Percentiles rank a stretch among this genome's conserved stretches.
Conservation (phyloP, 805 yeast genomes). For the Henningerozyma blattae region DNA sequence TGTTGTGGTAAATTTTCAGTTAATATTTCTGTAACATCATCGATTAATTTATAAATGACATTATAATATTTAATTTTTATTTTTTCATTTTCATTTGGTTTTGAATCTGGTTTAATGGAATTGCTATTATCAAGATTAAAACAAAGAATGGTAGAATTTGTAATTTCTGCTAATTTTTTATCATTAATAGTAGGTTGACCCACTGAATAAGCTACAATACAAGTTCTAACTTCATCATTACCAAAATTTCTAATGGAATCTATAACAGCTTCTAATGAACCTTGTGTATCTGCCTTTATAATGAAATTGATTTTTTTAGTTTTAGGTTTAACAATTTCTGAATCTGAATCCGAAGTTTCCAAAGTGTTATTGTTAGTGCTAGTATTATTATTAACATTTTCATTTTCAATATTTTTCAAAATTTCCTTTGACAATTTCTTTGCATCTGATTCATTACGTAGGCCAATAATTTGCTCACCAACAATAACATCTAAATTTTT, state of each 20-base stretch:
- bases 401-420: slow-evolving; percentile 50
- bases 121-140: slow-evolving; percentile 58
- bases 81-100: slow-evolving; percentile 56
- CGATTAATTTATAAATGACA: slow-evolving; percentile 80
- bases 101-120: slow-evolving; percentile 37
- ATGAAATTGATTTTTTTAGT: slow-evolving; percentile 43
- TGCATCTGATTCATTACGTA: slow-evolving; percentile 60
- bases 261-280: slow-evolving; percentile 85
- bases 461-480: slow-evolving; percentile 75
- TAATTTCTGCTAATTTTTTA: slow-evolving; percentile 51
- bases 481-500: slow-evolving; percentile 76
- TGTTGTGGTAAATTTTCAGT: slow-evolving; percentile 51
- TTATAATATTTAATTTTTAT: slow-evolving; percentile 52
- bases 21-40: slow-evolving; percentile 61
- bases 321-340: neutral
- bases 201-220: slow-evolving; percentile 62
- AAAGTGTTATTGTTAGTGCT: neutral
- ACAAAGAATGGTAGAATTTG: slow-evolving; percentile 63
- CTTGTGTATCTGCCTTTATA: slow-evolving; percentile 84
- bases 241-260: slow-evolving; percentile 79
- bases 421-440: slow-evolving; percentile 45
- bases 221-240: slow-evolving; percentile 66
- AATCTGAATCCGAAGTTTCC: slow-evolving; percentile 4
- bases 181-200: slow-evolving; percentile 66
- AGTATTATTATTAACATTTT: slow-evolving; percentile 39